Conservation (phyloP, 768 basidiomycete species). For the Lanmaoa pseudosensibilis region DNA sequence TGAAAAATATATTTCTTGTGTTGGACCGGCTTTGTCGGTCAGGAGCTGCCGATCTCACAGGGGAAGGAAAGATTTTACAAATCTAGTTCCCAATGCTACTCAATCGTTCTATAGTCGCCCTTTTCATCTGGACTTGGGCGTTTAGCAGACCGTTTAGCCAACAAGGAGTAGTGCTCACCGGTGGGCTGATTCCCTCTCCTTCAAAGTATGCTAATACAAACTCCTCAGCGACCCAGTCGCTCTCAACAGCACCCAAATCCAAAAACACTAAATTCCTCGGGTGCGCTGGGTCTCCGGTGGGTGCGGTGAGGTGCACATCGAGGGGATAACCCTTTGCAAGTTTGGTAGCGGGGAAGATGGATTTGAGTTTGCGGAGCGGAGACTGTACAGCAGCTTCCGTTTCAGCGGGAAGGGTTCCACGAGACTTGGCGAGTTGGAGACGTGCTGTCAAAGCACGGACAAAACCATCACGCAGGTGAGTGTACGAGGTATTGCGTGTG, state of each 20-base stretch:
- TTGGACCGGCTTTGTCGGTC: background rate
- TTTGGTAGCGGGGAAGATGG: conserved; percentile 71
- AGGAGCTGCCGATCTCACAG: background rate
- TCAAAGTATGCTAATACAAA: conserved; percentile 77
- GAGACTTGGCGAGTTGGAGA: conserved; percentile 50
- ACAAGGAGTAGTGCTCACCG: conserved; percentile 44
- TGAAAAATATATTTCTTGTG: no score
- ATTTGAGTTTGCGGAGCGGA: conserved; percentile 70
- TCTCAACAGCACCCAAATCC: conserved; percentile 71
- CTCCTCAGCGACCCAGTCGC: conserved; percentile 72
- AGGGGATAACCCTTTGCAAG: conserved; percentile 66
- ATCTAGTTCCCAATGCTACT: conserved; percentile 19
- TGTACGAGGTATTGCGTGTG: conserved; percentile 72
- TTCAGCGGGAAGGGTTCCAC: conserved; percentile 55
- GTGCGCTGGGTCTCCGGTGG: conserved; percentile 42
- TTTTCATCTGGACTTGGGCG: conserved; percentile 29
- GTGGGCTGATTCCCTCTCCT: conserved; percentile 65
- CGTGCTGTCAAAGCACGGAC: conserved; percentile 69
- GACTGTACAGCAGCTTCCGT: conserved; percentile 56
- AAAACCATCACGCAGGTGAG: conserved; percentile 82
- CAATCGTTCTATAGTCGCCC: conserved; percentile 25
- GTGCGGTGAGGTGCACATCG: conserved; percentile 66
- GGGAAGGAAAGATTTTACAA: background rate
- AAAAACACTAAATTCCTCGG: conserved; percentile 62
- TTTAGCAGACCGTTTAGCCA: background rate